These are phyloP conservation scores for Asterella californica DNA, from an alignment of 225 moss, liverwort and hornwort genomes.

Conservation along the genomic window DNA sequence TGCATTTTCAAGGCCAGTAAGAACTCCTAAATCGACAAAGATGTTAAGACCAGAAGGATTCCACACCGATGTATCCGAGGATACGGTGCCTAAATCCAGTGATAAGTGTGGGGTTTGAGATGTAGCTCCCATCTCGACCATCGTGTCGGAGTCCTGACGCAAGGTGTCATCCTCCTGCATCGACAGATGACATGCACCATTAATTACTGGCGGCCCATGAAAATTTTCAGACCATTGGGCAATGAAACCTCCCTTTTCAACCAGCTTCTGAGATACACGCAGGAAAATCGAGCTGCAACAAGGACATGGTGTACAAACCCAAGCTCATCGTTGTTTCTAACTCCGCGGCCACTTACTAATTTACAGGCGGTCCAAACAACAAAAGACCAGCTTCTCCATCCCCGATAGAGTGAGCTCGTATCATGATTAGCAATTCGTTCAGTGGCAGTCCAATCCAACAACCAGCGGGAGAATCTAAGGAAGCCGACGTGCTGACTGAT, in stretches of 20 bases:
- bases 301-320: background rate
- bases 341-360: background rate
- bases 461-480: too few relatives aligned
- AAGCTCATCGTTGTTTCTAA: background rate
- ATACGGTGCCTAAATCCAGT: background rate
- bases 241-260: background rate
- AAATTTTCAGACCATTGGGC: background rate
- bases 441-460: background rate
- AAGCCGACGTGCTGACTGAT: too few relatives aligned
- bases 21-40: background rate
- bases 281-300: background rate
- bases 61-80: background rate
- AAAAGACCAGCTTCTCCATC: background rate
- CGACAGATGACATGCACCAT: background rate
- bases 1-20: background rate
- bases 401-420: background rate
- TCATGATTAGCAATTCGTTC: background rate
- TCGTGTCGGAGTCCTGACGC: background rate
- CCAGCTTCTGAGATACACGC: background rate
- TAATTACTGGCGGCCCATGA: background rate
- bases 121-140: background rate
- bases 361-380: background rate
- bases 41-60: background rate
- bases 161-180: background rate
- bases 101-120: background rate